Evolutionary conservation across 257 asterid genomes (phyloP), one percentile per base, ranked within the genome.

Genomic region (Orobanche coerulescens): DNA sequence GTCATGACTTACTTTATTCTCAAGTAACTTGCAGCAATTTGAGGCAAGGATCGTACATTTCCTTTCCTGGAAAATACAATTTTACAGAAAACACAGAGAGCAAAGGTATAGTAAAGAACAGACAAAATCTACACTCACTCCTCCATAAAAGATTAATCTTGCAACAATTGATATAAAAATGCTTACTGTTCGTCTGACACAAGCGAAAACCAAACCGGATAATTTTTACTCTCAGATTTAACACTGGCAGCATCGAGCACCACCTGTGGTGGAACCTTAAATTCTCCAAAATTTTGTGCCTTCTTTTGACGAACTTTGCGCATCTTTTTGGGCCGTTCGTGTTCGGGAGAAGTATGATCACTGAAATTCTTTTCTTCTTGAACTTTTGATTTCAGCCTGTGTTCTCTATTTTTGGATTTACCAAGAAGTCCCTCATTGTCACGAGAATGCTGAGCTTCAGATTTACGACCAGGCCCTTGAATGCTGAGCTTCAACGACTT

Each of bases 161-260:
- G 16, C 12, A 12, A 42, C 49, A 30, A 22, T 31, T 22, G 43
- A 62, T 51, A 26, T 40, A 63, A 57, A 65, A 62, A 47, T 72
- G 64, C 96, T 79, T 73, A 93, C 99, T 75, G 84, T 55, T 85
- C 88, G 60, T 81, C 89, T 18, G 86, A 72, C 58, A 95, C 94
- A 71, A 86, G 79, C 2, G 97, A 84, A 76, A 93, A 89, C 99
- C 99, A 93, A 66, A 93, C 73, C 12, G 99, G 94, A 71, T 75
- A 66, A 65, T 58, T 76, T 79, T 75, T 81, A 75, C 81, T 71
- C 47, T 84, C 92, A 26, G 72, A 67, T 73, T 68, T 77, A 44
- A 76, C 66, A 67, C 74, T 73, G 69, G 69, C 72, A 69, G 83
- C 85, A 76, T 93, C 89, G 8, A 93, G 86, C 64, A 89, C 79